Conservation (phyloP, 257 asterid species). For the Solanum piurae region DNA sequence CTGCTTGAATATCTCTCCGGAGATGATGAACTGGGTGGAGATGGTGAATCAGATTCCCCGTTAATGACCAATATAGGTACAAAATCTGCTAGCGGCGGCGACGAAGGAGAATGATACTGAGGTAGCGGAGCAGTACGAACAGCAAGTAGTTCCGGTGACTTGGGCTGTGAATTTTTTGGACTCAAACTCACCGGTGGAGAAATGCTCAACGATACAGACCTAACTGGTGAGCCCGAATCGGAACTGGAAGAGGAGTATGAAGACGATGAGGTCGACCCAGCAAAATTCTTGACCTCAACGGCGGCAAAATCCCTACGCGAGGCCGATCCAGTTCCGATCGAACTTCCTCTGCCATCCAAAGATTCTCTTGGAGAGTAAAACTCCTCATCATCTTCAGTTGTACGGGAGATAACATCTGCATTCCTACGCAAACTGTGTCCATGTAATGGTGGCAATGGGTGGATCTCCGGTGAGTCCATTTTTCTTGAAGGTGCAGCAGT, state of each 20-base stretch:
- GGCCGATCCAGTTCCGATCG: conserved; percentile 55
- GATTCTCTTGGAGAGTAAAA: conserved; percentile 81
- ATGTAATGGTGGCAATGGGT: conserved; percentile 69
- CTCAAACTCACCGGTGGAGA: conserved; percentile 68
- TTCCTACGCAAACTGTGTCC: conserved; percentile 16
- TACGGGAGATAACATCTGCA: conserved; percentile 32
- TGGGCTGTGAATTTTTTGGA: conserved; percentile 52
- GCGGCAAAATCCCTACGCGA: conserved; percentile 51
- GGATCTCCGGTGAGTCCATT: conserved; percentile 83
- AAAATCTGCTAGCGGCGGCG: conserved; percentile 11
- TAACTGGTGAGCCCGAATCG: conserved; percentile 60
- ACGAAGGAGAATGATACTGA: neutral
- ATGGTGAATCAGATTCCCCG: conserved; percentile 25
- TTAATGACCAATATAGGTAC: neutral
- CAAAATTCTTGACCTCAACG: conserved; percentile 32
- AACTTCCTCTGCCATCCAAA: conserved; percentile 47
- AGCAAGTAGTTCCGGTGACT: conserved; percentile 78
- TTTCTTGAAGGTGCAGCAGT: conserved; percentile 28
- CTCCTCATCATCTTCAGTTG: conserved; percentile 49
- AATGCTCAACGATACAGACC: conserved; percentile 67
- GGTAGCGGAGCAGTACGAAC: conserved; percentile 33
- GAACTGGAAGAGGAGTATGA: conserved; percentile 68
- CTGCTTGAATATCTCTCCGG: conserved; percentile 47
- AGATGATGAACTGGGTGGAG: conserved; percentile 65
- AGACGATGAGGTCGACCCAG: conserved; percentile 44